Base-by-base conservation (phyloP, 306 rosid species). In the Dalbergia cultrata region DNA sequence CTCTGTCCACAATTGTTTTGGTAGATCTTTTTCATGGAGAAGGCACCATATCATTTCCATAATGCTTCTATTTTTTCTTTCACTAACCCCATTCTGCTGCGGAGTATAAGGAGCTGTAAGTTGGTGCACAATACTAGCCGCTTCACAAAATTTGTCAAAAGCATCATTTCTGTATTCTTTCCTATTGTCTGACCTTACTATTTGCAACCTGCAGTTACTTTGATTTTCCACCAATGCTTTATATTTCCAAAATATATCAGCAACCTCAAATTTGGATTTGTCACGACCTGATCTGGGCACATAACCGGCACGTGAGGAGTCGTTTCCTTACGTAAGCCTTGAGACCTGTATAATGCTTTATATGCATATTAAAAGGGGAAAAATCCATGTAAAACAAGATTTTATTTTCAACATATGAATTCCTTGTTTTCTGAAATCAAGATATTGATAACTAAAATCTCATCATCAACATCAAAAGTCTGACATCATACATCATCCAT, bases 81-180 rank as follows among this genome's bases (percentile, higher is more conserved):
- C n/a, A n/a, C n/a, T 34, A 7, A 57, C 5, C 0, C 63, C 12
- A 21, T 18, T 57, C 9, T 57, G 63, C 4, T 57, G 34, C 1
- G 63, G 63, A 14, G 1, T n/a, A 4, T 57, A 57, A 0, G 63
- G 34, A 1, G 13, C 13, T 6, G 34, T 57, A 0, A 57, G 1
- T 9, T 54, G 33, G 6, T 21, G 34, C 35, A 13, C 64, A 18
- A 58, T 58, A 4, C 64, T 35, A 19, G 34, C 64, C 3, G 19
- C 64, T 58, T 58, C 64, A 58, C 64, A 58, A 58, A 22, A 58
- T 58, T 21, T 58, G 14, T 58, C 35, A 58, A 58, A 56, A 13
- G 10, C 2, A 13, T 56, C 31, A 11, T 58, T 21, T 19, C 0
- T n/a, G 9, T 58, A 58, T 58, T 58, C 64, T 3, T 26, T 60